phyloP scores from a whole-genome alignment of 2,329 filamentous ascomycete genomes.

The Elsinoe australis region DNA sequence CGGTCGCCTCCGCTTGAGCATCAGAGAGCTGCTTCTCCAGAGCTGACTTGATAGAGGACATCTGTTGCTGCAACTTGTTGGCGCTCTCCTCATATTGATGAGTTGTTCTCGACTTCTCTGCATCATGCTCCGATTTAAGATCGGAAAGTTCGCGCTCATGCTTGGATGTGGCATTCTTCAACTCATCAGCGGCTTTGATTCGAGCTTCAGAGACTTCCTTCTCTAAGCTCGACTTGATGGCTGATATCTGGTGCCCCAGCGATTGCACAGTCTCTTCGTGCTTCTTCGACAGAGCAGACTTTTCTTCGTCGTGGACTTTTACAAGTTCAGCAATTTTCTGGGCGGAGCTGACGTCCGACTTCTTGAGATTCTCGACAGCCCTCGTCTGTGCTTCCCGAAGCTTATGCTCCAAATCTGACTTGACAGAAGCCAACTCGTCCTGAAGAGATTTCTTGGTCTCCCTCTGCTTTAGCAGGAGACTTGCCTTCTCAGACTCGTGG shows the following conservation, averaged over 20 bases:
- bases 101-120: not conserved
- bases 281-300: too few species aligned
- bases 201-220: too few species aligned
- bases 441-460: not conserved
- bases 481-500: not conserved
- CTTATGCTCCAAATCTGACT: not conserved
- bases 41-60: slow-evolving; percentile 8
- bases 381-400: slow-evolving; percentile 2
- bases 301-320: slow-evolving; percentile 8
- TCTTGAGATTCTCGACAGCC: slow-evolving; percentile 5
- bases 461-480: not conserved
- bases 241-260: too few species aligned
- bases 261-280: too few species aligned
- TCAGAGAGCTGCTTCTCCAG: slow-evolving; percentile 15
- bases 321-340: too few species aligned
- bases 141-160: too few species aligned
- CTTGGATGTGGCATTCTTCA: too few species aligned
- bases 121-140: not conserved
- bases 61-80: slow-evolving; percentile 15
- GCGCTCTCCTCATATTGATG: slow-evolving; percentile 10
- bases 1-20: slow-evolving; percentile 6
- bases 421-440: not conserved
- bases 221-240: too few species aligned
- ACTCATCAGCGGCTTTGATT: too few species aligned
- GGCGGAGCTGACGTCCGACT: not conserved